Evolutionary conservation across 345 rosid genomes (phyloP).

Genomic region (Syzygium grande): DNA sequence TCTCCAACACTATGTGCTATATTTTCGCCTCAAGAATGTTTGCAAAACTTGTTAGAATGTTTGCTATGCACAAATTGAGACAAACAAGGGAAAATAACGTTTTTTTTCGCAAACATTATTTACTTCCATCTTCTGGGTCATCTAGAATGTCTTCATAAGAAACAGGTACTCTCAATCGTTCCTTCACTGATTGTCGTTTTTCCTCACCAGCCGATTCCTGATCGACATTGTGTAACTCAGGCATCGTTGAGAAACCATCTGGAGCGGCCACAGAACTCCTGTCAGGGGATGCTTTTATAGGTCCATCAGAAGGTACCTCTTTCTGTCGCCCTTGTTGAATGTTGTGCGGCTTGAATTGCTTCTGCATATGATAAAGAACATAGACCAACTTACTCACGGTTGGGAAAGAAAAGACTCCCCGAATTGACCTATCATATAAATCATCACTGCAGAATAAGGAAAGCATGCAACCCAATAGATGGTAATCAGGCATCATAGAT

Average conservation of each 20-base stretch:
- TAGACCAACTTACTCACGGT: background rate
- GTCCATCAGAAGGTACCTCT: slow-evolving; percentile 20
- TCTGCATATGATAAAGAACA: slow-evolving; percentile 31
- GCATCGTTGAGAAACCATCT: slow-evolving; percentile 11
- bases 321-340: slow-evolving; percentile 13
- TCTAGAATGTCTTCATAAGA: slow-evolving; percentile 55
- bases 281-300: slow-evolving; percentile 10
- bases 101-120: background rate
- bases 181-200: slow-evolving; percentile 48
- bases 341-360: slow-evolving; percentile 65
- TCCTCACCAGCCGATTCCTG: slow-evolving; percentile 24
- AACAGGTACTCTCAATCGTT: slow-evolving; percentile 81
- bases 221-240: slow-evolving; percentile 2
- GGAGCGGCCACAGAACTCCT: slow-evolving; percentile 9
- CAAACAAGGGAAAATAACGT: background rate
- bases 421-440: background rate
- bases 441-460: background rate
- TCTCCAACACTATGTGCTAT: background rate
- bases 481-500: background rate
- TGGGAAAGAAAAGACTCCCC: background rate
- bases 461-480: background rate
- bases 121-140: background rate
- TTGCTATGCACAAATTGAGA: background rate
- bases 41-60: background rate
- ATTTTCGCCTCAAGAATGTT: background rate